Conservation (phyloP, 495 filamentous ascomycete genomes). For the Daldinia decipiens region DNA sequence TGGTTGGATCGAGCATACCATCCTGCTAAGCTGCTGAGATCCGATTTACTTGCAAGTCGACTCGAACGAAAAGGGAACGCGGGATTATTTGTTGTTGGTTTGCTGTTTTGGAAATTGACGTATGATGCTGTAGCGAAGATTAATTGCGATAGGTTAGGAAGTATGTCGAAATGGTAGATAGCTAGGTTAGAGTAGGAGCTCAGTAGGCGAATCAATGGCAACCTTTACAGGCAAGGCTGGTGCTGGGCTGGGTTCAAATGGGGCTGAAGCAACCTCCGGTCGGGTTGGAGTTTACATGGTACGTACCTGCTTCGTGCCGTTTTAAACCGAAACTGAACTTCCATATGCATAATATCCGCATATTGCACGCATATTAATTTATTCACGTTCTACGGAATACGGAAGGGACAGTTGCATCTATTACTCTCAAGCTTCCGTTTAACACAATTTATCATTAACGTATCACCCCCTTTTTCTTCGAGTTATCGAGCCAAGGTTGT, state of each 20-base stretch:
- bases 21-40: conserved; percentile 55
- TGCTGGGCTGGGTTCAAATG: conserved; percentile 7
- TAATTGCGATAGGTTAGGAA: conserved; percentile 15
- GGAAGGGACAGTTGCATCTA: background rate
- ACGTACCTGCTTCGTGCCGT: background rate
- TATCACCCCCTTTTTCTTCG: no score
- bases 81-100: conserved; percentile 1
- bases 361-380: background rate
- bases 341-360: background rate
- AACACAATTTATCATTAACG: no score
- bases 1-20: conserved; percentile 30
- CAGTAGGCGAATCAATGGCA: conserved; percentile 13
- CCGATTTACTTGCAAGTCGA: conserved; percentile 9
- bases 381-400: background rate
- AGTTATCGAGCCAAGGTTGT: background rate
- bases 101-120: conserved; percentile 1
- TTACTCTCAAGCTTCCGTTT: no score
- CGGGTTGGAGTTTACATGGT: background rate
- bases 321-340: background rate
- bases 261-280: background rate
- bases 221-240: conserved; percentile 27
- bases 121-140: conserved; percentile 12
- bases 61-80: background rate
- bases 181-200: background rate
- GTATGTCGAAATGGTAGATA: conserved; percentile 7